A percentile compares a stretch with the other conserved stretches of the same genome.
These are phyloP conservation scores for Termitomyces sp. DNA, from an alignment of 768 basidiomycete genomes.

Conservation along the genomic window DNA sequence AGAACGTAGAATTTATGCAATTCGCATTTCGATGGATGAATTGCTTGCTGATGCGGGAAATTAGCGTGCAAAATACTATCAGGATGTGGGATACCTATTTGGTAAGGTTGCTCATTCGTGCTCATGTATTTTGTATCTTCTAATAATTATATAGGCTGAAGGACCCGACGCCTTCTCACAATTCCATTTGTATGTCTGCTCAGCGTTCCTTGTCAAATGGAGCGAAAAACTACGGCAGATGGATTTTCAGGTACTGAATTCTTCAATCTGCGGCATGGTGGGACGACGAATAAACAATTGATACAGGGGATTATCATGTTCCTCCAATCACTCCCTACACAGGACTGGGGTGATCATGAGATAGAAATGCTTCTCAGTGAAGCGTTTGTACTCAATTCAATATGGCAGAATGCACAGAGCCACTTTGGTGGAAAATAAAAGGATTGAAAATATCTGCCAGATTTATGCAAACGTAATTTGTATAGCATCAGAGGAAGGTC, in stretches of 20 bases:
- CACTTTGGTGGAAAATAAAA: slow-evolving; percentile 65
- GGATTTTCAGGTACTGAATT: slow-evolving; percentile 87
- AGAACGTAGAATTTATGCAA: slow-evolving; percentile 99
- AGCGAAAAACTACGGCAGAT: slow-evolving; percentile 90
- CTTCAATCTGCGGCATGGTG: background rate
- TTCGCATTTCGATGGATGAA: slow-evolving; percentile 99
- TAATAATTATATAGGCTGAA: slow-evolving; percentile 66
- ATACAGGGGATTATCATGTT: slow-evolving; percentile 97
- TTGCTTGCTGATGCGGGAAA: slow-evolving; percentile 95
- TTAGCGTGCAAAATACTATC: slow-evolving; percentile 94
- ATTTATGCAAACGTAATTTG: slow-evolving; percentile 8
- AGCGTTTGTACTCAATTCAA: slow-evolving; percentile 90
- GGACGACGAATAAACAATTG: background rate
- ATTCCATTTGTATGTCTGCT: slow-evolving; percentile 98
- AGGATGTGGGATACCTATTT: slow-evolving; percentile 99
- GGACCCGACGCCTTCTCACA: slow-evolving; percentile 98
- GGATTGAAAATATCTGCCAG: background rate
- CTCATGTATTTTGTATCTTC: background rate
- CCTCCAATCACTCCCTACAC: slow-evolving; percentile 87
- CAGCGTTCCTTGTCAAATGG: slow-evolving; percentile 95
- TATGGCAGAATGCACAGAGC: slow-evolving; percentile 91
- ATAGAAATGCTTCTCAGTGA: slow-evolving; percentile 94
- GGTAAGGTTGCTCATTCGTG: slow-evolving; percentile 43
- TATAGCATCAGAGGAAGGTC: slow-evolving; percentile 4
- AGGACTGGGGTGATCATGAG: slow-evolving; percentile 94